Evolutionary conservation across 2,329 filamentous ascomycete species (phyloP).

Genomic region (Tolypocladium tundrense): DNA sequence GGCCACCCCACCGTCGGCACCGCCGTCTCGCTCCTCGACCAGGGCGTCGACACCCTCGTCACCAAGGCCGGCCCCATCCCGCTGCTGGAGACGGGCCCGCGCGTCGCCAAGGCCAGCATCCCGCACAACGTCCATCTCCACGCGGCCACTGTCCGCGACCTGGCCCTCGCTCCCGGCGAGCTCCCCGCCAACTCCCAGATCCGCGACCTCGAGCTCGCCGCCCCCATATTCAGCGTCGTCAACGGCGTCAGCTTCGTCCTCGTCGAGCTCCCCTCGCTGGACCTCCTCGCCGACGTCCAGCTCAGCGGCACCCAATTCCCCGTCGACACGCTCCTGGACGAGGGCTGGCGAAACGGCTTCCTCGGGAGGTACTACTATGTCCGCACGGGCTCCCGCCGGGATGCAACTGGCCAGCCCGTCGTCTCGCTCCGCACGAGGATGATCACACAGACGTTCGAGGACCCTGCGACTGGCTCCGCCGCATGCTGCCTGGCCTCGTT

Average conservation of each 20-base stretch:
- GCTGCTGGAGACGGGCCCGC: constrained; percentile 25
- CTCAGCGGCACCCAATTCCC: constrained; percentile 22
- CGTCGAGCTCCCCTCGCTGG: constrained; percentile 48
- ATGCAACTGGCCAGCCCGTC: constrained; percentile 14
- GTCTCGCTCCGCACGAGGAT: constrained; percentile 47
- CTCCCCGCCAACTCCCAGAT: constrained; percentile 19
- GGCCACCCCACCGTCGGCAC: constrained; percentile 53
- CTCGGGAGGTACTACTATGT: constrained; percentile 52
- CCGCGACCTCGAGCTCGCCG: constrained; percentile 25
- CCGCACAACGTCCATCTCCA: constrained; percentile 60
- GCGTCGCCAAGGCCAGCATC: constrained; percentile 49
- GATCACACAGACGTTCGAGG: constrained; percentile 42
- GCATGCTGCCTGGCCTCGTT: constrained; percentile 47
- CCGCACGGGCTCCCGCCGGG: constrained; percentile 18
- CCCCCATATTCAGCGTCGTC: constrained; percentile 52
- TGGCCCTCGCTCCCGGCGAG: constrained; percentile 13
- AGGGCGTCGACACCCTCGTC: constrained; percentile 30
- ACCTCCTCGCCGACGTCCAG: constrained; percentile 38
- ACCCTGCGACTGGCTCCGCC: constrained; percentile 54
- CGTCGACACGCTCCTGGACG: constrained; percentile 30
- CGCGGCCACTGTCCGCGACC: constrained; percentile 23
- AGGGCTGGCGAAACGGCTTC: constrained; percentile 45
- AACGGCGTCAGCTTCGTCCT: constrained; percentile 67
- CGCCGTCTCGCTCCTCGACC: constrained; percentile 34
- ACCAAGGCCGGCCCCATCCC: constrained; percentile 49